Percentiles rank a stretch among this genome's conserved stretches.
These are phyloP conservation scores for Glycine tomentella DNA, from an alignment of 306 rosid species.

Conservation along the genomic window DNA sequence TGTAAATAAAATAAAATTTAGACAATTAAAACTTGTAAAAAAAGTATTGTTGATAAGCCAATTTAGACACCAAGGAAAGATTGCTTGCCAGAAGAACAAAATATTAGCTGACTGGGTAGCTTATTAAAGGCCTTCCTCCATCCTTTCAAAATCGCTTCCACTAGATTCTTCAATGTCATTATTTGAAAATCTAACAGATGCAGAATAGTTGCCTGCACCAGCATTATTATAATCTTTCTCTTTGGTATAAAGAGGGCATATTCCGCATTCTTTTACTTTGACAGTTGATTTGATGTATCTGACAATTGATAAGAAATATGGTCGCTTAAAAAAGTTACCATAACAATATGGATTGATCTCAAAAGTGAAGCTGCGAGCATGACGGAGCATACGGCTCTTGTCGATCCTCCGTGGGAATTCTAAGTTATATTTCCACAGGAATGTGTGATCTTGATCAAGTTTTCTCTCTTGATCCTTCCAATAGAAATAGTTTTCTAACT, in stretches of 20 bases:
- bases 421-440: no score
- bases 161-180: background rate
- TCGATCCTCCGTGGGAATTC: background rate
- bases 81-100: background rate
- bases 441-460: no score
- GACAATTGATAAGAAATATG: background rate
- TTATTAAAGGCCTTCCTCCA: background rate
- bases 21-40: background rate
- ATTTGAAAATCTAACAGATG: background rate
- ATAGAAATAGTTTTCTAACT: no score
- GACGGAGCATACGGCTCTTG: background rate
- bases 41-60: background rate
- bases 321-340: background rate
- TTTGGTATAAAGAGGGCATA: constrained; percentile 29
- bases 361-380: constrained; percentile 19
- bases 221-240: background rate
- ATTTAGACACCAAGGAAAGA: background rate
- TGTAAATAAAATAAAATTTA: background rate
- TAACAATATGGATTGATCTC: background rate
- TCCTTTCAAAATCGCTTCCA: background rate
- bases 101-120: background rate
- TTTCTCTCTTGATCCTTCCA: no score
- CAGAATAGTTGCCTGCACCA: no score
- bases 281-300: background rate
- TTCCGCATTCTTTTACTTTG: constrained; percentile 23